These are phyloP conservation scores for Debaryomycetaceae sp. DNA, from an alignment of 1,139 yeast species.

Conservation along the genomic window DNA sequence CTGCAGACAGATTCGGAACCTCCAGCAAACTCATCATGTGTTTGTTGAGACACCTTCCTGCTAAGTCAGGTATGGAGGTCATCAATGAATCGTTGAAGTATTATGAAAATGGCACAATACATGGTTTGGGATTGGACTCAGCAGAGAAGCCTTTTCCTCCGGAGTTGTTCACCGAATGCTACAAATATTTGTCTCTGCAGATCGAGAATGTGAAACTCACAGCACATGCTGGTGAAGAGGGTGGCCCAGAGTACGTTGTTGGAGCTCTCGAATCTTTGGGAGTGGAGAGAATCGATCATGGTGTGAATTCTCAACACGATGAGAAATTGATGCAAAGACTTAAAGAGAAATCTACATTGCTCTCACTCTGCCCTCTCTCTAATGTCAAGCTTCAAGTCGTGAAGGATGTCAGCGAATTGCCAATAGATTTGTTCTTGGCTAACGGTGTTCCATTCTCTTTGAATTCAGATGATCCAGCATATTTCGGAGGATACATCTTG, in stretches of 20 bases:
- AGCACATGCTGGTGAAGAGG: slow-evolving; percentile 89
- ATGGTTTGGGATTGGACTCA: slow-evolving; percentile 76
- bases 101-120: slow-evolving; percentile 53
- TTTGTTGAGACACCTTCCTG: slow-evolving; percentile 68
- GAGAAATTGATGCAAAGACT: slow-evolving; percentile 51
- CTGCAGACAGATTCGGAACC: slow-evolving; percentile 54
- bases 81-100: slow-evolving; percentile 49
- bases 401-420: slow-evolving; percentile 59
- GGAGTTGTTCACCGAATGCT: slow-evolving; percentile 59
- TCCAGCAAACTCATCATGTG: slow-evolving; percentile 76
- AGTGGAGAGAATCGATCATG: slow-evolving; percentile 75
- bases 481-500: slow-evolving; percentile 77
- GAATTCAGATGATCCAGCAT: slow-evolving; percentile 85
- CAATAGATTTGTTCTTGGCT: slow-evolving; percentile 57
- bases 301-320: slow-evolving; percentile 60
- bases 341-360: slow-evolving; percentile 49
- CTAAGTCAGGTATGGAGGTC: slow-evolving; percentile 52
- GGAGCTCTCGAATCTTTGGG: slow-evolving; percentile 55
- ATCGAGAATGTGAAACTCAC: slow-evolving; percentile 58
- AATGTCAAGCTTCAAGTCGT: slow-evolving; percentile 76
- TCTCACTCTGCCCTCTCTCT: slow-evolving; percentile 74
- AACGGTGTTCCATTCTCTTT: slow-evolving; percentile 67
- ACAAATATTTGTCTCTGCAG: slow-evolving; percentile 39
- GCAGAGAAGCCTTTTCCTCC: slow-evolving; percentile 77
- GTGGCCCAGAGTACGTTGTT: slow-evolving; percentile 61